These are phyloP conservation scores for Crassisporium funariophilum DNA, from an alignment of 768 basidiomycete genomes.

Conservation along the genomic window DNA sequence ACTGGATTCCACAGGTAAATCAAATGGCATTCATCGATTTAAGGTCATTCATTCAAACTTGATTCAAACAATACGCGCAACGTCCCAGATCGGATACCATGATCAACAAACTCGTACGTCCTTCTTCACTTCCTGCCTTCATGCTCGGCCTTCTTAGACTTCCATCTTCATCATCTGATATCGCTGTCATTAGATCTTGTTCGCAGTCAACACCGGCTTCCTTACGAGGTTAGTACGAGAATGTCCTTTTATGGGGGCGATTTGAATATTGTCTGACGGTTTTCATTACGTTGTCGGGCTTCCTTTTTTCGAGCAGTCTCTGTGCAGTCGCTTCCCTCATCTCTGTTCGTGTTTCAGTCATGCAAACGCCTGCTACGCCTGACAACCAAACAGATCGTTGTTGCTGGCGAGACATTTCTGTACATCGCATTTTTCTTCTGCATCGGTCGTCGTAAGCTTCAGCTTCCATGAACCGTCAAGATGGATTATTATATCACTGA, in stretches of 20 bases:
- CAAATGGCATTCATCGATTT: no score
- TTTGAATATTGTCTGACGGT: no score
- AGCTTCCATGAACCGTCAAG: not conserved
- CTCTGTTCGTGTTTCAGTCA: slow-evolving; percentile 35
- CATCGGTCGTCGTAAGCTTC: slow-evolving; percentile 54
- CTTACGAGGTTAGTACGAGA: slow-evolving; percentile 41
- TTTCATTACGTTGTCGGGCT: no score
- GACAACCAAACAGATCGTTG: slow-evolving; percentile 39
- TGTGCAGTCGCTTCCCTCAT: slow-evolving; percentile 59
- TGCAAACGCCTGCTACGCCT: slow-evolving; percentile 3
- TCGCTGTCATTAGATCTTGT: slow-evolving; percentile 44
- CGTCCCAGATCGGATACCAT: slow-evolving; percentile 43
- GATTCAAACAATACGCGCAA: slow-evolving; percentile 9
- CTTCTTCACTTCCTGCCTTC: no score
- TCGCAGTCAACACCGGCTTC: slow-evolving; percentile 44
- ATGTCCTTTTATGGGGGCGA: no score
- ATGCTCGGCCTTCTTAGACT: no score
- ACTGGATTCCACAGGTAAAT: slow-evolving; percentile 47
- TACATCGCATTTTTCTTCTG: slow-evolving; percentile 65
- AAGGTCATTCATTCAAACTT: no score
- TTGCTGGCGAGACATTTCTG: slow-evolving; percentile 49
- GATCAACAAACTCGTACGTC: slow-evolving; percentile 44
- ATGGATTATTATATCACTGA: not conserved
- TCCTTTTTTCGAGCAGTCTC: slow-evolving; percentile 33
- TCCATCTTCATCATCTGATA: no score